Conservation (phyloP, 306 rosid species). For the Nissolia schottii region DNA sequence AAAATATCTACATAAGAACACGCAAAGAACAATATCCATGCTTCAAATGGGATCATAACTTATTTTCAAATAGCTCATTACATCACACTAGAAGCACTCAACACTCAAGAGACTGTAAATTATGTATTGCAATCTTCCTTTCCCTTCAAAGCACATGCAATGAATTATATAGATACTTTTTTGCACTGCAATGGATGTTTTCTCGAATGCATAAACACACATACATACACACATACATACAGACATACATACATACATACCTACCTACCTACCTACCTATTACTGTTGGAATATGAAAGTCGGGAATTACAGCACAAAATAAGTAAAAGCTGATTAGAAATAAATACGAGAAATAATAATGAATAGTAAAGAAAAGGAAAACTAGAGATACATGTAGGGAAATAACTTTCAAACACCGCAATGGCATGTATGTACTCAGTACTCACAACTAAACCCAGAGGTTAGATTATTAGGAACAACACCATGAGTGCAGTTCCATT, state of each 20-base stretch:
- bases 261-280: too few relatives aligned
- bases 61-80: not conserved
- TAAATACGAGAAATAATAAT: not conserved
- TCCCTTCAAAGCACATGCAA: not conserved
- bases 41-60: not conserved
- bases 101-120: not conserved
- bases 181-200: not conserved
- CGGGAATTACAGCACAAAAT: not conserved
- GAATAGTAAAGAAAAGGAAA: not conserved
- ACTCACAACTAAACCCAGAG: not conserved
- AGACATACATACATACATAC: not conserved
- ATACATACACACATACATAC: not conserved
- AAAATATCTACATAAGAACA: constrained; percentile 2
- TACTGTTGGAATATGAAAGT: not conserved
- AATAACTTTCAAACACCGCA: not conserved
- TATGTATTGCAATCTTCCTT: not conserved
- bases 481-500: not conserved
- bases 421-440: not conserved
- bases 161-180: not conserved
- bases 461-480: not conserved
- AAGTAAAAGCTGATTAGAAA: not conserved
- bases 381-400: not conserved
- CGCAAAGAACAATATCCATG: constrained; percentile 6
- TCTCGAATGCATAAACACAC: not conserved
- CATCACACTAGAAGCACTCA: not conserved